Base-by-base conservation (phyloP, 1,139 yeast genomes). In the Petasospora rhodanensis region DNA sequence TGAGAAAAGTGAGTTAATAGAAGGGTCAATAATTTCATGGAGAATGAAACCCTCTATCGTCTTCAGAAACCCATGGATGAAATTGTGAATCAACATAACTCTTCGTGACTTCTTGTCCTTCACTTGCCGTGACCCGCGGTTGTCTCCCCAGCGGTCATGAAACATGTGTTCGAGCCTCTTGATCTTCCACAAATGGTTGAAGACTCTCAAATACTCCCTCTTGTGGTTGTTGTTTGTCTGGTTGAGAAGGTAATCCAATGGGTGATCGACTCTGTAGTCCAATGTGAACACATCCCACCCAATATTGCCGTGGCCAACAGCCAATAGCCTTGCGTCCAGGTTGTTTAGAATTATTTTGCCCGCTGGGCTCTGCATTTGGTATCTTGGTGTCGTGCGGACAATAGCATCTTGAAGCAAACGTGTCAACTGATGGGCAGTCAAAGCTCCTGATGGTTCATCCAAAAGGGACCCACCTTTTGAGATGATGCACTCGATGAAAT, bases 251-350 rank as follows among this genome's bases (percentile, higher is more conserved):
- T 61, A 43, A 23, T 62, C 56, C 14, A 81, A 66, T 14, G 75
- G 89, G 13, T 72, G 58, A 30, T 73, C 81, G 5, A 86, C 64
- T 32, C 78, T 68, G 54, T 84, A 91, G 52, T 87, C 96, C 29
- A 91, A 62, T 0, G 96, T 86, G 56, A 91, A 89, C 4, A 84
- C 87, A 52, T 89, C 95, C 97, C 97, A 91, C 1, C 87, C 89
- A 31, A 64, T 71, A 17, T 69, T 76, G 1, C 93, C 93, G 46
- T 79, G 73, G 3, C 76, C 76, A 24, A 79, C 61, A 40, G 77
- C 89, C 31, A 87, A 66, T 29, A 89, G 69, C 29, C 96, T 66
- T 0, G 96, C 95, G 62, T 91, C 97, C 13, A 91, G 55, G 32
- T 86, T 62, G 31, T 69, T 64, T n/a, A 70, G 47, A 3, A 73